These are phyloP conservation scores for Candida berthetii DNA, from an alignment of 805 yeast genomes.

Conservation along the genomic window DNA sequence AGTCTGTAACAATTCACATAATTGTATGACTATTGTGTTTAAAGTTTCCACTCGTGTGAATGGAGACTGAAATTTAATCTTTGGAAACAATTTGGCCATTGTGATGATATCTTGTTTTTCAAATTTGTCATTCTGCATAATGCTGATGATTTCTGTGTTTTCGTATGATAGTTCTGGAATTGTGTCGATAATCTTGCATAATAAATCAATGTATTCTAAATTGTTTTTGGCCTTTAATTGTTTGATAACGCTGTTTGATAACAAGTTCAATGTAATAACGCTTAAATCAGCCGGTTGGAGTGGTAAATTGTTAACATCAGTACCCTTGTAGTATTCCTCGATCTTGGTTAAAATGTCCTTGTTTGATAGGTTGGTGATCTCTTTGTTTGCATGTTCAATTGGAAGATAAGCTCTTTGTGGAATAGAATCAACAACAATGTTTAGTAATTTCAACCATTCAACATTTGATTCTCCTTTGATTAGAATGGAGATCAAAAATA, in stretches of 20 bases:
- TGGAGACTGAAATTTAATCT: constrained; percentile 18
- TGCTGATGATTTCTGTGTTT: constrained; percentile 24
- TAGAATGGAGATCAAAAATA: constrained; percentile 48
- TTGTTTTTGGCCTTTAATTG: constrained; percentile 14
- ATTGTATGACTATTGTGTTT: constrained; percentile 11
- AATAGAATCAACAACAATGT: constrained; percentile 41
- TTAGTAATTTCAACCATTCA: constrained; percentile 34
- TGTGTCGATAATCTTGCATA: constrained; percentile 32
- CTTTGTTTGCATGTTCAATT: constrained; percentile 32
- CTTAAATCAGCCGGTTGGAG: constrained; percentile 38
- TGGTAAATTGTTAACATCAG: constrained; percentile 26
- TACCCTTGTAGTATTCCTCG: constrained; percentile 25
- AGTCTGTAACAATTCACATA: constrained; percentile 10
- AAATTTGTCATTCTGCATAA: constrained; percentile 13
- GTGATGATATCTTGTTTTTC: constrained; percentile 17
- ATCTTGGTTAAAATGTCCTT: constrained; percentile 23
- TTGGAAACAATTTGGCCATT: constrained; percentile 23
- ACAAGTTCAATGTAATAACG: constrained; percentile 27
- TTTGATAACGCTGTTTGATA: constrained; percentile 19
- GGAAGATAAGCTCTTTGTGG: constrained; percentile 64
- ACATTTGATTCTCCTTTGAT: constrained; percentile 14
- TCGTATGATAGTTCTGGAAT: constrained; percentile 38
- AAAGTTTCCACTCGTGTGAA: constrained; percentile 16
- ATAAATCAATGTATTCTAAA: constrained; percentile 27
- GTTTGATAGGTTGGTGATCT: constrained; percentile 5